Evolutionary conservation across 768 basidiomycete genomes (phyloP), one percentile per base, ranked within the genome.

Genomic region (Goffeauzyma gilvescens): DNA sequence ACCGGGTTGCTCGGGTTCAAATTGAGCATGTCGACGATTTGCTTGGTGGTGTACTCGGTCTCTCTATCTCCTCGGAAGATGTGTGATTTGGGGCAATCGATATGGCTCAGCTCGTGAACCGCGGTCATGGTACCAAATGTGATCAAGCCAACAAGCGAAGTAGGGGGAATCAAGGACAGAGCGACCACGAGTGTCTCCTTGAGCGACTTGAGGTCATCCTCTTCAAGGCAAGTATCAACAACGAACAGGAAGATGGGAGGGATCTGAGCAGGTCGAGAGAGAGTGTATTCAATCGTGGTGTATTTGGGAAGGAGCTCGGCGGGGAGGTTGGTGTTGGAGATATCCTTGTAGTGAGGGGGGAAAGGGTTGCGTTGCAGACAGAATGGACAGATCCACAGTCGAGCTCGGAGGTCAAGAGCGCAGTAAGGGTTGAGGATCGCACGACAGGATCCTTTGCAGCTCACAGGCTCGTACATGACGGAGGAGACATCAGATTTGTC

Each of bases 271-370:
- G 84, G 79, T 48, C 90, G 76, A 20, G 80, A 72, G 35, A 96
- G 79, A n/a, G 90, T 96, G 69, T 98, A 98, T 67, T 98, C 93
- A 66, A 98, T 93, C 6, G 93, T 98, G 24, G 93, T 96, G 71
- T 95, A 96, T 67, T 93, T 89, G 58, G 90, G 87, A 28, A 96
- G 66, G 23, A 98, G 73, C 63, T 98, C 93, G 12, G 87, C 81
- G 38, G 93, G 93, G 15, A 96, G 74, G 66, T 96, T 96, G 51
- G 82, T 89, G 66, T 80, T 81, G 35, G 87, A 86, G 52, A 98
- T 90, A 61, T 96, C 90, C 67, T 93, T 90, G 72, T 98, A 98
- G 64, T 98, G 90, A 0, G 84, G 82, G 4, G 93, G 93, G 68
- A 98, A 95, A 2, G 89, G 76, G 63, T 96, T 98, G 46, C 93